A percentile compares a stretch with the other conserved stretches of the same genome.
These are phyloP conservation scores for Pleomassaria siparia DNA, from an alignment of 2,329 filamentous ascomycete genomes.

Conservation along the genomic window DNA sequence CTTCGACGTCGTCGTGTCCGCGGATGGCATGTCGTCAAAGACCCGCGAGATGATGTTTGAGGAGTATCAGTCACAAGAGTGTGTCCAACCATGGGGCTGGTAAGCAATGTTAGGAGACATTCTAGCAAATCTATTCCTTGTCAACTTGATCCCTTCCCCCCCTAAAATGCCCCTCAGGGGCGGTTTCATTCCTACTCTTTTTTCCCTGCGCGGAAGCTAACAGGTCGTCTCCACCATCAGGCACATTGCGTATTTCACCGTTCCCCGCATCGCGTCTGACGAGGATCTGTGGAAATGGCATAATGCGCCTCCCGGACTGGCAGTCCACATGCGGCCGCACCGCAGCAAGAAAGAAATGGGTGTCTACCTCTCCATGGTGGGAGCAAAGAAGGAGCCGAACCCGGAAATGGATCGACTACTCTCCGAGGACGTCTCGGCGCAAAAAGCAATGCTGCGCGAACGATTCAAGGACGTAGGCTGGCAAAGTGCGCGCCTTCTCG, in stretches of 20 bases:
- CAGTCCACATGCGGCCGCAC: constrained; percentile 29
- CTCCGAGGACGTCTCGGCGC: constrained; percentile 36
- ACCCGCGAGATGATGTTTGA: constrained; percentile 29
- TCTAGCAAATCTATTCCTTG: no score
- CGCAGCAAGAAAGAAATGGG: constrained; percentile 26
- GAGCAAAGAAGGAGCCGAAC: constrained; percentile 11
- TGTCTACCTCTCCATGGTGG: constrained; percentile 27
- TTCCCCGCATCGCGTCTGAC: constrained; percentile 23
- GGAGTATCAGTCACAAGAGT: constrained; percentile 17
- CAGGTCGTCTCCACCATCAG: no score
- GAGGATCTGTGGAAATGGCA: constrained; percentile 28
- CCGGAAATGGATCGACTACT: constrained; percentile 20
- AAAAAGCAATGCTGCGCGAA: constrained; percentile 45
- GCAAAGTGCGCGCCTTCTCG: constrained; percentile 34
- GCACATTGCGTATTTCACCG: constrained; percentile 36
- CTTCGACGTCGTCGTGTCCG: constrained; percentile 33
- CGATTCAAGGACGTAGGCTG: constrained; percentile 39
- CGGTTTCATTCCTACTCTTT: no score
- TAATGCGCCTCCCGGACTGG: constrained; percentile 23
- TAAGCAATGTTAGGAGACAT: no score
- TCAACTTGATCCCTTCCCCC: no score
- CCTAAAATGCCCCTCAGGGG: no score
- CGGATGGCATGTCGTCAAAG: constrained; percentile 30
- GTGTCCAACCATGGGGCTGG: constrained; percentile 23
- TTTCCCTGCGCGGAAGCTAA: no score